Evolutionary conservation across 2,329 filamentous ascomycete species (phyloP), one percentile per base, ranked within the genome.

Genomic region (Phaeosphaeria sp.): DNA sequence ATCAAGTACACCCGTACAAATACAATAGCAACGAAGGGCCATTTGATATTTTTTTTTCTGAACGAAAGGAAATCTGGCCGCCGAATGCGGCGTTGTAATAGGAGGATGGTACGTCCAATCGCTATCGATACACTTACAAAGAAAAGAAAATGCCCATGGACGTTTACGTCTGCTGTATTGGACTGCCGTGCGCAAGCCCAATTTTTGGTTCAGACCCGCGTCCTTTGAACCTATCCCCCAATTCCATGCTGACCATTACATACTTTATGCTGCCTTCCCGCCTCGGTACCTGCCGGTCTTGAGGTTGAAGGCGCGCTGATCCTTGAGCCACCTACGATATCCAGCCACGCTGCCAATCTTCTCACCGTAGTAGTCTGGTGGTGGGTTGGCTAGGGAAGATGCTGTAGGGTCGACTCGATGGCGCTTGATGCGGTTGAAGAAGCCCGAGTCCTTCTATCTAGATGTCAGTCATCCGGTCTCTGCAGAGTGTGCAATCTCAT

Each of bases 281-380:
- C 63, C 67, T 56, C 62, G 77, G 88, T 87, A 70, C 81, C 86
- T 65, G 82, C 87, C 76, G 87, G 89, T 87, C 83, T 93, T 93
- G 56, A 82, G 69, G 82, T 96, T 97, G 81, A 97, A 99, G 10
- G 93, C 94, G 62, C 94, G 85, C 83, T 98, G 95, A 74, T 99
- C 95, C 84, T 97, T 98, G 72, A 99, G 81, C 95, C 95, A 99
- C 77, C 92, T 89, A 71, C 95, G 84, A 78, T 98, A 99, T 47
- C 92, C 93, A 53, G 89, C 85, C 21, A 98, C 92, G 71, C 93
- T 97, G 51, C 91, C 91, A 70, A 99, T 97, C 85, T 97, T 98
- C 82, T 99, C 95, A 70, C 95, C 95, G 73, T 99, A 99, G 80
- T 97, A 99, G 77, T 99, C 95, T 44, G 94, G 93, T 0, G 97